Base-by-base conservation (phyloP, 164 flowering plant species). In the Taxillus chinensis region DNA sequence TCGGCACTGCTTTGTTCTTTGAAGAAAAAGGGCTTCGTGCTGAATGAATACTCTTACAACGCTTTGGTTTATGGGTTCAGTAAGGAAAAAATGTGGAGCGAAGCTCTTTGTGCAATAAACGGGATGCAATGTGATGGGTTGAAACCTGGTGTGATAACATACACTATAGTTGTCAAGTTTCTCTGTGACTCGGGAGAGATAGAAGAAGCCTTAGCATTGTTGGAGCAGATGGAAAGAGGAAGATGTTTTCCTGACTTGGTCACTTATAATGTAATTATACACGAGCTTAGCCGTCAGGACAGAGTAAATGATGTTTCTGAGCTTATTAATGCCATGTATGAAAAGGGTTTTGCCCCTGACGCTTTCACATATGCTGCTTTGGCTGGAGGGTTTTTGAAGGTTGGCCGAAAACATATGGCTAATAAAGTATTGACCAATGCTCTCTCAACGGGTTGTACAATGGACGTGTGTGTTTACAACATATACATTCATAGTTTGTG, bases 41-140 rank as follows among this genome's bases (percentile, higher is more conserved):
- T 9, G 62, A 70, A 73, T 62, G 78, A 61, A 9, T 73, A 70
- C 56, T 71, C 89, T 3, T 82, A 80, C 64, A 74, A 83, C 2
- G 84, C 86, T 61, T 64, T 84, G 70, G 66, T 80, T 51, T 75
- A 77, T 73, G 86, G 83, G 14, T 77, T 82, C 53, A 43, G 84
- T 55, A 69, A 48, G 57, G 79, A 77, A 62, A 63, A 77, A 45
- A 54, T 66, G 48, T 77, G 74, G 75, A 64, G 68, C 13, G 78
- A 77, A 55, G 79, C 72, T 64, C 69, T 62, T 62, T 57, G 43
- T 55, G 64, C 78, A 63, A 57, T 84, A 15, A 42, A 71, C 16
- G 65, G 53, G 55, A 84, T 84, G 89, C 65, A 65, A 64, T 48
- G 7, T 41, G 77, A 75, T 46, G 80, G 83, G 14, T 73, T 71